Evolutionary conservation across 106 monocot genomes (phyloP).

Genomic region (Iris macrosiphon): DNA sequence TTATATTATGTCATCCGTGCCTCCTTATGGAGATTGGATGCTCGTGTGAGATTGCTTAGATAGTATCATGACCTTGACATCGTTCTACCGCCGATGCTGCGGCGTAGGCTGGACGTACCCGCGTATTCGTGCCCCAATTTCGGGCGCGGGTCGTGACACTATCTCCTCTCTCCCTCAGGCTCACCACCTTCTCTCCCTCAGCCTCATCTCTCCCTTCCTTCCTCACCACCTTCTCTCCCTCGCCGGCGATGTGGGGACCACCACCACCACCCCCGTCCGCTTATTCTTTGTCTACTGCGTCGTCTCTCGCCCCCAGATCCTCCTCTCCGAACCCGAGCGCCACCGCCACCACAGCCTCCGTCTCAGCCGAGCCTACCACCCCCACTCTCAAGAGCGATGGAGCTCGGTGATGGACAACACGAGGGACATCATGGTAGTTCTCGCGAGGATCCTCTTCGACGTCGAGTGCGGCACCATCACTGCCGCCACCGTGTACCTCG

Average conservation of each 20-base stretch:
- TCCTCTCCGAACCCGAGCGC: slow-evolving; percentile 10
- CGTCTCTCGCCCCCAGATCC: slow-evolving; percentile 9
- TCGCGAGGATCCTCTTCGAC: slow-evolving; percentile 58
- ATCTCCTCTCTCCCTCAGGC: too few species aligned
- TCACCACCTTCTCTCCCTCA: slow-evolving; percentile 22
- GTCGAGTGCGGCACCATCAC: slow-evolving; percentile 70
- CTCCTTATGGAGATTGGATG: too few species aligned
- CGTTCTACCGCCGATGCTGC: too few species aligned
- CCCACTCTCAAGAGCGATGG: slow-evolving; percentile 7
- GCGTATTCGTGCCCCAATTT: too few species aligned
- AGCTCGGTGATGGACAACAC: slow-evolving; percentile 53
- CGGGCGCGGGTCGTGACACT: too few species aligned
- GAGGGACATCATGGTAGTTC: slow-evolving; percentile 63
- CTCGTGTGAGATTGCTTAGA: too few species aligned
- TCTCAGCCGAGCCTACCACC: neutral
- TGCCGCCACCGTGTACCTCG: slow-evolving; percentile 58
- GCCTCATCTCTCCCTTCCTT: slow-evolving; percentile 24
- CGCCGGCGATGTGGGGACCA: slow-evolving; percentile 4
- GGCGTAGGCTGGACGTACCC: too few species aligned
- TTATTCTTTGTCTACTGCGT: slow-evolving; percentile 35
- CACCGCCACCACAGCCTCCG: neutral
- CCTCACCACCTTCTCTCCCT: slow-evolving; percentile 28
- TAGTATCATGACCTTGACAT: too few species aligned
- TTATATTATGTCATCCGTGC: too few species aligned
- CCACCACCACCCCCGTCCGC: neutral